Evolutionary conservation across 768 basidiomycete species (phyloP).

Genomic region (Tephrocybe rancida): DNA sequence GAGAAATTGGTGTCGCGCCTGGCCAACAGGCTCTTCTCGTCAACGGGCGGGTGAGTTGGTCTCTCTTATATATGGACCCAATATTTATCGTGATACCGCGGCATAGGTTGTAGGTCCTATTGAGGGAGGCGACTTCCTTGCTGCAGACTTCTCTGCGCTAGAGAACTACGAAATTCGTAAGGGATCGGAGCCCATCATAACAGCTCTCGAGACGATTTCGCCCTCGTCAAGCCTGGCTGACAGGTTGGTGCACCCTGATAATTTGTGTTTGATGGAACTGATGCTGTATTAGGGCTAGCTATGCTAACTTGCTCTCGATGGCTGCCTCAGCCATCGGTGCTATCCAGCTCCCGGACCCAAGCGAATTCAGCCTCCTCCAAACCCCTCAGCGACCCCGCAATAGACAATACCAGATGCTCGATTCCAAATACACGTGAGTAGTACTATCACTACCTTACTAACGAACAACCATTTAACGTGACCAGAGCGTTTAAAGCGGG

Average conservation of each 20-base stretch:
- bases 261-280: not conserved
- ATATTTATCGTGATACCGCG: not conserved
- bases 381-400: slow-evolving; percentile 60
- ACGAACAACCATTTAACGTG: too few relatives aligned
- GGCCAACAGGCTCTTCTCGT: slow-evolving; percentile 49
- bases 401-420: slow-evolving; percentile 60
- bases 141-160: slow-evolving; percentile 74
- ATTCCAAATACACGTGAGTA: slow-evolving; percentile 66
- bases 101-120: slow-evolving; percentile 79
- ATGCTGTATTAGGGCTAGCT: slow-evolving; percentile 44
- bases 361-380: slow-evolving; percentile 73
- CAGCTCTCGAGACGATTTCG: slow-evolving; percentile 60
- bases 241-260: slow-evolving; percentile 35
- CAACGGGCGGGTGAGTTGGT: slow-evolving; percentile 9
- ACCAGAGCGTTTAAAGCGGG: slow-evolving; percentile 72
- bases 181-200: slow-evolving; percentile 68
- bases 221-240: slow-evolving; percentile 39
- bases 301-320: slow-evolving; percentile 63
- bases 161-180: slow-evolving; percentile 74
- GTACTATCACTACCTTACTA: not conserved
- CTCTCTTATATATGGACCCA: not conserved
- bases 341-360: slow-evolving; percentile 72
- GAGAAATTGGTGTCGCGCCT: slow-evolving; percentile 58
- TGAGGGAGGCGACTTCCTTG: slow-evolving; percentile 53
- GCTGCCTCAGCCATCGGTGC: slow-evolving; percentile 74